A percentile compares a stretch with the other conserved stretches of the same genome.
Evolutionary conservation across 73 alveolate genomes (phyloP).

Genomic region (Breviolum minutum): DNA sequence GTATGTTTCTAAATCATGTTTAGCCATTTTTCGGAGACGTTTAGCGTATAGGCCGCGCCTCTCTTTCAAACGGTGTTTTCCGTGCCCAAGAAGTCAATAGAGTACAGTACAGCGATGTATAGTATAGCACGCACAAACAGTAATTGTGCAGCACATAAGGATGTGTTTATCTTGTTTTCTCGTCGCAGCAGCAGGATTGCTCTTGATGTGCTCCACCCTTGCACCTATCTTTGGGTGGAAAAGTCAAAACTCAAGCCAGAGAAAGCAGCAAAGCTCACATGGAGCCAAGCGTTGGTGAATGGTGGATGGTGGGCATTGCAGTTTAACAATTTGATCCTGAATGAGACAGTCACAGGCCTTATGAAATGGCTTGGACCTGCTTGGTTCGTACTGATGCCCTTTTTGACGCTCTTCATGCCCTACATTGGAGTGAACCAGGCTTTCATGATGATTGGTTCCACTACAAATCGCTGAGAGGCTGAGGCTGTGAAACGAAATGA

Average conservation of each 20-base stretch:
- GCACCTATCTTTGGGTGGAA: slow-evolving; percentile 93
- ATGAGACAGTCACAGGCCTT: slow-evolving; percentile 75
- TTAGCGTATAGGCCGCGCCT: neutral
- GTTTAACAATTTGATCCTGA: slow-evolving; percentile 49
- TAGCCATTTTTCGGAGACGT: too few species aligned
- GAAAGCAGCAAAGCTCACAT: slow-evolving; percentile 72
- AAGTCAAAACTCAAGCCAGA: slow-evolving; percentile 45
- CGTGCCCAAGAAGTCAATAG: too few species aligned
- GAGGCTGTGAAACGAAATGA: neutral
- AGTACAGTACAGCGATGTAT: too few species aligned
- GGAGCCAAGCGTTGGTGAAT: slow-evolving; percentile 91
- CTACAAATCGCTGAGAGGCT: slow-evolving; percentile 63
- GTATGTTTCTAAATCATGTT: too few species aligned
- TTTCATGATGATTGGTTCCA: slow-evolving; percentile 93
- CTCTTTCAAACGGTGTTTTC: neutral
- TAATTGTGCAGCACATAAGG: too few species aligned
- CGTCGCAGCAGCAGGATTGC: slow-evolving; percentile 36
- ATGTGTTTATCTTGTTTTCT: too few species aligned
- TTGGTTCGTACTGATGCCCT: slow-evolving; percentile 91
- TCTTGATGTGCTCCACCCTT: slow-evolving; percentile 83
- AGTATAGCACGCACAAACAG: too few species aligned
- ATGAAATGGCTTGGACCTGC: slow-evolving; percentile 91
- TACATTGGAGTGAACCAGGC: slow-evolving; percentile 95
- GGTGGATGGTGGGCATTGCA: slow-evolving; percentile 84
- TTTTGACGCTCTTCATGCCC: slow-evolving; percentile 88